phyloP scores from a whole-genome alignment of 2,329 filamentous ascomycete genomes.

The Lasiodiplodia citricola region DNA sequence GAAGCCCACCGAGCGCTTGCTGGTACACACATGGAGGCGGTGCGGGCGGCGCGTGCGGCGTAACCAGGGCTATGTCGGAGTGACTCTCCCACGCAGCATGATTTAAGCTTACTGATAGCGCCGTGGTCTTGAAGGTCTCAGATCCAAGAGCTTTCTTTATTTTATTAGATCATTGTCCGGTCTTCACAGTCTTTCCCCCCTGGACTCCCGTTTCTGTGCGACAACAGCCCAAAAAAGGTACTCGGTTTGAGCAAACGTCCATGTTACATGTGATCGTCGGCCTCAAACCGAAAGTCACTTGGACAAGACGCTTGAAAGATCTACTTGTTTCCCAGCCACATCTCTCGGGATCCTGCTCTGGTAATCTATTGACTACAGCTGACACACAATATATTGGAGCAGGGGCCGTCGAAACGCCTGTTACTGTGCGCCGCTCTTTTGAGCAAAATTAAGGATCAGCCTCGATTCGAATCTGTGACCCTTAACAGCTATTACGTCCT shows the following conservation, averaged over 20 bases:
- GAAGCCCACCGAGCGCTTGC: conserved; percentile 3
- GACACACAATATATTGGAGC: conserved; percentile 7
- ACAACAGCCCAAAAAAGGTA: neutral
- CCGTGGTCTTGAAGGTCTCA: neutral
- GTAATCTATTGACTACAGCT: conserved; percentile 9
- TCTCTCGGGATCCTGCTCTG: neutral
- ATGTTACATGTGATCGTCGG: conserved; percentile 1
- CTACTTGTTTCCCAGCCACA: neutral
- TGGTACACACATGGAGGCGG: neutral
- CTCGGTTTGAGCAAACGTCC: neutral
- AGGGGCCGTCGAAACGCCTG: neutral
- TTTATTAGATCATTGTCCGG: neutral
- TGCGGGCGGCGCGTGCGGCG: neutral
- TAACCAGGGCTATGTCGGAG: neutral
- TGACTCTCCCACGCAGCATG: neutral
- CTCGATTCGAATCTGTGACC: neutral
- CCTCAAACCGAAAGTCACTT: neutral
- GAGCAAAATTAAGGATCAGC: neutral
- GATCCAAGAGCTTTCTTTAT: neutral
- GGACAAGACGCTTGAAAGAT: neutral
- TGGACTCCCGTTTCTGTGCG: neutral
- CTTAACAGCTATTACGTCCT: neutral
- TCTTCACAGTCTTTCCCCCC: neutral
- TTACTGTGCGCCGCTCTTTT: neutral
- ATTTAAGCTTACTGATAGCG: conserved; percentile 12